Base-by-base conservation (phyloP, 2,329 filamentous ascomycete species). In the Teratosphaeria gauchensis region DNA sequence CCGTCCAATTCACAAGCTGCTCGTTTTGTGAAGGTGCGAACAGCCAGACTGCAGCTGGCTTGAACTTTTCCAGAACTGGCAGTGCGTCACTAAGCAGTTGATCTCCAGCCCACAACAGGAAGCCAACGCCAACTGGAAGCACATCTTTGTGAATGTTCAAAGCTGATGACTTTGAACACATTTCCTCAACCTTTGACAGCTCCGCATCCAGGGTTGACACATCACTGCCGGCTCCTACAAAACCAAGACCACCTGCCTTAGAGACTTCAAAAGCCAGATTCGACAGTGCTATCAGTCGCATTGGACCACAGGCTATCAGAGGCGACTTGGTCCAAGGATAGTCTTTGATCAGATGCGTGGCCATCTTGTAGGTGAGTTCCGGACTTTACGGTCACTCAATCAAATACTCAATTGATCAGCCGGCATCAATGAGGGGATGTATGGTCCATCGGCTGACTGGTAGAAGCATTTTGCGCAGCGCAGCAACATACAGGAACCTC, bases 21-120 rank as follows among this genome's bases (percentile, higher is more conserved):
- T 73, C 69, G 16, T 72, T 60, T 7, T 76, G 68, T 6, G 60
- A 56, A 1, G 84, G 82, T 1, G 85, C 85, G 66, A 88, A 88
- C 38, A 89, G 77, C 86, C 86, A 89, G 8, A 85, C 77, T 0
- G 83, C 84, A 1, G 79, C 80, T 1, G 85, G 84, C 0, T 71
- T 72, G 69, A 84, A 79, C n/a, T 74, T 71, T 19, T 67, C 64
- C 12, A 89, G 73, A 7, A 86, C 63, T 1, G 79, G 77, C 1
- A 82, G 66, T 3, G 75, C 74, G 31, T 72, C 68, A 11, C 64
- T 60, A 9, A 64, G 59, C 24, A 69, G 59, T 24, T 24, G 12
- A 46, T 55, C 54, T n/a, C 54, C 54, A 5, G 54, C 54, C 69
- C 75, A 82, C 24, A 82, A 80, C 56, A 88, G 78, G 67, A 89